Percentiles rank a stretch among this genome's conserved stretches.
These are phyloP conservation scores for Phytophthora palmivora DNA, from an alignment of 352 stramenopile species.

Conservation along the genomic window DNA sequence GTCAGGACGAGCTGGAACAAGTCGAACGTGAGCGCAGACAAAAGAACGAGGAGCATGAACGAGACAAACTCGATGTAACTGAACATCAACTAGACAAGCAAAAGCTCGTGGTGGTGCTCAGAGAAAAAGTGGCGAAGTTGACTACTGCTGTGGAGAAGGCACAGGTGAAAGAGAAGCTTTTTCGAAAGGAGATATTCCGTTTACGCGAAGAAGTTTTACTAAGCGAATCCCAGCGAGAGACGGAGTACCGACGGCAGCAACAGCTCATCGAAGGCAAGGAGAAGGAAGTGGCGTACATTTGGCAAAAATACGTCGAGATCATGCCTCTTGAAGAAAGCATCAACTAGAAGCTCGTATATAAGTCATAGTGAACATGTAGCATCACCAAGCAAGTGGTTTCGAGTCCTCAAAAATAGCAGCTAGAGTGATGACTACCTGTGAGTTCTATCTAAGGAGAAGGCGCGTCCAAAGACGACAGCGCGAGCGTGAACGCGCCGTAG, in stretches of 20 bases:
- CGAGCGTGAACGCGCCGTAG: slow-evolving; percentile 14
- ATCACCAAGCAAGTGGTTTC: slow-evolving; percentile 38
- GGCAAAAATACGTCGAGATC: slow-evolving; percentile 68
- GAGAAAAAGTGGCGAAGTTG: slow-evolving; percentile 35
- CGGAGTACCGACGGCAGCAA: slow-evolving; percentile 53
- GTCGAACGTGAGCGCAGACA: slow-evolving; percentile 27
- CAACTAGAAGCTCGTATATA: neutral
- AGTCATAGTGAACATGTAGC: no score
- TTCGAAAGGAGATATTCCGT: slow-evolving; percentile 55
- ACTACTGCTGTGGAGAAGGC: slow-evolving; percentile 43
- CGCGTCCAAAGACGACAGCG: slow-evolving; percentile 22
- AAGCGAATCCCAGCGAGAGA: slow-evolving; percentile 66
- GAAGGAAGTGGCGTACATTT: slow-evolving; percentile 75
- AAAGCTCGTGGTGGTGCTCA: slow-evolving; percentile 32
- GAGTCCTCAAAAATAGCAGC: slow-evolving; percentile 38
- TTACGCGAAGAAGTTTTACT: slow-evolving; percentile 68
- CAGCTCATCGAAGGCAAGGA: slow-evolving; percentile 63
- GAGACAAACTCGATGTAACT: slow-evolving; percentile 25
- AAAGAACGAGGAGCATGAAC: slow-evolving; percentile 28
- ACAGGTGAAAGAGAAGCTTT: slow-evolving; percentile 53
- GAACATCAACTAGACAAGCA: slow-evolving; percentile 48
- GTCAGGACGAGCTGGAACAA: slow-evolving; percentile 30
- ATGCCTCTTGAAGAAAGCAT: slow-evolving; percentile 30
- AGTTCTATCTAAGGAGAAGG: slow-evolving; percentile 33
- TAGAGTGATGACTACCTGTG: slow-evolving; percentile 15